Base-by-base conservation (phyloP, 257 asterid genomes). In the Gentiana dahurica region DNA sequence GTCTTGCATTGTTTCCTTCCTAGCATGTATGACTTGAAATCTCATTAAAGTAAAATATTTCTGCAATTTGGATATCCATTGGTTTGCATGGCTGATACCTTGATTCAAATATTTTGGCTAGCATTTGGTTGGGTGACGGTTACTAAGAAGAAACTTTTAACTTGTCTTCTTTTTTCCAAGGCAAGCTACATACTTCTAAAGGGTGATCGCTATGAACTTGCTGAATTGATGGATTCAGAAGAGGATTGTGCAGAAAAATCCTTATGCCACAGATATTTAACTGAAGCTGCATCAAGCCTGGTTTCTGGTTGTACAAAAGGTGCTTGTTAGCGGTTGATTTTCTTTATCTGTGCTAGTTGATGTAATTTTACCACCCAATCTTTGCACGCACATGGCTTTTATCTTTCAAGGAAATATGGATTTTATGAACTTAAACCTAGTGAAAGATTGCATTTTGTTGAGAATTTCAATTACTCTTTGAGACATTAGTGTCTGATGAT, bases 131-230 rank as follows among this genome's bases (percentile, higher is more conserved):
- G 46, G 34, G 8, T 15, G 48, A 36, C 44, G 13, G 12, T 36
- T 47, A 39, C 36, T 54, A 44, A 37, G 3, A 56, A 34, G 45
- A 59, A 13, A 12, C 8, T 66, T 71, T 54, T 75, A 52, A 73
- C 67, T 60, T 61, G 55, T 54, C 60, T 68, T 36, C 64, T 34
- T 67, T 70, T 71, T 55, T 56, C 67, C 70, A 78, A 85, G 98
- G 96, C 95, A 66, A 71, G 93, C 82, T n/a, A 69, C 72, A 79
- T 83, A 65, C 79, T 68, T 36, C 50, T 70, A 71, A 84, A 79
- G 74, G 87, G 81, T 49, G 94, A 83, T 54, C 77, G 66, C 39
- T 46, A 32, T 73, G 95, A 84, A 71, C 65, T 61, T 36, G 54
- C 60, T 34, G 74, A 72, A 68, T 44, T 73, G 72, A 70, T 72